Evolutionary conservation across 192 early-diverging fungal species (phyloP), one percentile per base, ranked within the genome.

Genomic region (Umbelopsis isabellina): DNA sequence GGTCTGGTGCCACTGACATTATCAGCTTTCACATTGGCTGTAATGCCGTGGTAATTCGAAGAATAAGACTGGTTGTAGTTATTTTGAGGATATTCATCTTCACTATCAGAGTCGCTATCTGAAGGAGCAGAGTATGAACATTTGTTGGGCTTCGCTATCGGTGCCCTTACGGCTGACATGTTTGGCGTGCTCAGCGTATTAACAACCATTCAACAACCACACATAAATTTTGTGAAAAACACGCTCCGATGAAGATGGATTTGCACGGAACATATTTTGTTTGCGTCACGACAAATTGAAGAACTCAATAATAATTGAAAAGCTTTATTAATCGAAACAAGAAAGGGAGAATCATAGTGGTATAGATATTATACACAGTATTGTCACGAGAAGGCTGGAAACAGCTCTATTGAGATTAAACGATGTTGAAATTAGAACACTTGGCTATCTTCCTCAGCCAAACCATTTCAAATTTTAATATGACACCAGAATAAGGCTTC

Each of bases 91-190:
- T n/a, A 61, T 35, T 61, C 55, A 4, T 61, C 55, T 16, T 61
- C 55, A 30, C 27, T 27, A 35, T 61, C 55, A 22, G 55, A 61
- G 13, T 61, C 55, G 16, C 55, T 61, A 61, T 61, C 55, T 18
- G 55, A 61, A 16, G 55, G 55, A 18, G 55, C 55, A 13, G 25
- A 27, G 12, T 61, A 61, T 61, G 55, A 61, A 30, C 55, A 61
- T 61, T 61, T 61, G 30, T 61, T 61, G 16, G 55, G 55, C 33
- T 18, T 5, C 7, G 18, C 6, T 35, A 61, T 35, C 23, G 25
- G 25, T 4, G 55, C n/a, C 25, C 55, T 61, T 30, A 35, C 8
- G 55, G 55, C 16, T 33, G 55, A 4, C 55, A 27, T 16, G 16
- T 25, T 18, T 6, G 55, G 10, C 25, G 30, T 30, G 23, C 33